phyloP scores from a whole-genome alignment of 1,284 basidiomycete genomes.

The Marasmius fiardii region DNA sequence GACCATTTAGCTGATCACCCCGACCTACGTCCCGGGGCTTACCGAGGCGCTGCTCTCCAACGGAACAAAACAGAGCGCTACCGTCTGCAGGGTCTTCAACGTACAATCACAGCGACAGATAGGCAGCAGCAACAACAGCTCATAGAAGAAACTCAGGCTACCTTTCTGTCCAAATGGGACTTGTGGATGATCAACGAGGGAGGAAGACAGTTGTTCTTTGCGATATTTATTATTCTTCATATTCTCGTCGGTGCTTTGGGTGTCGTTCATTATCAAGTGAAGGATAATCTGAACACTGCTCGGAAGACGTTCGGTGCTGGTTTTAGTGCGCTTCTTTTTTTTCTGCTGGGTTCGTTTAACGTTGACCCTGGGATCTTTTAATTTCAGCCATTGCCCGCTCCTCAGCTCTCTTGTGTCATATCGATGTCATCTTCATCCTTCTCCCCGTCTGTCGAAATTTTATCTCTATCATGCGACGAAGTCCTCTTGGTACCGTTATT shows the following conservation, averaged over 20 bases:
- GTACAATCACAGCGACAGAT: slow-evolving; percentile 39
- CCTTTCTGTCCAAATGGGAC: slow-evolving; percentile 44
- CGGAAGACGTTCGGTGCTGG: slow-evolving; percentile 69
- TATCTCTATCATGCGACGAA: slow-evolving; percentile 79
- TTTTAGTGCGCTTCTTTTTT: slow-evolving; percentile 51
- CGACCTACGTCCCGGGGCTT: background rate
- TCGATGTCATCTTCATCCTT: slow-evolving; percentile 88
- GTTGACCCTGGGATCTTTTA: no score
- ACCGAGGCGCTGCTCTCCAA: slow-evolving; percentile 18
- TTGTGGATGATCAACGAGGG: slow-evolving; percentile 94
- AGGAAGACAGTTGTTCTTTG: slow-evolving; percentile 72
- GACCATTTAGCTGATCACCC: slow-evolving; percentile 13
- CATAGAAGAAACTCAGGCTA: slow-evolving; percentile 23
- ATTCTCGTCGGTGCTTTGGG: slow-evolving; percentile 72
- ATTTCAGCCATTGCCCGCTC: slow-evolving; percentile 79
- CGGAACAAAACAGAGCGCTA: slow-evolving; percentile 24
- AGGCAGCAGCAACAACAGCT: slow-evolving; percentile 26
- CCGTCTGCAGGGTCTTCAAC: slow-evolving; percentile 25
- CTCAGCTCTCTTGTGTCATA: slow-evolving; percentile 84
- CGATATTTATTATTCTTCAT: slow-evolving; percentile 74
- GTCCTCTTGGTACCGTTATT: slow-evolving; percentile 79
- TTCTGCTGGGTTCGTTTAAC: background rate
- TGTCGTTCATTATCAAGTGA: slow-evolving; percentile 71
- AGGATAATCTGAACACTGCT: slow-evolving; percentile 66
- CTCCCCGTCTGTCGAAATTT: slow-evolving; percentile 91